phyloP scores from a whole-genome alignment of 2,329 filamentous ascomycete species.

The Nannizzia gypsea region DNA sequence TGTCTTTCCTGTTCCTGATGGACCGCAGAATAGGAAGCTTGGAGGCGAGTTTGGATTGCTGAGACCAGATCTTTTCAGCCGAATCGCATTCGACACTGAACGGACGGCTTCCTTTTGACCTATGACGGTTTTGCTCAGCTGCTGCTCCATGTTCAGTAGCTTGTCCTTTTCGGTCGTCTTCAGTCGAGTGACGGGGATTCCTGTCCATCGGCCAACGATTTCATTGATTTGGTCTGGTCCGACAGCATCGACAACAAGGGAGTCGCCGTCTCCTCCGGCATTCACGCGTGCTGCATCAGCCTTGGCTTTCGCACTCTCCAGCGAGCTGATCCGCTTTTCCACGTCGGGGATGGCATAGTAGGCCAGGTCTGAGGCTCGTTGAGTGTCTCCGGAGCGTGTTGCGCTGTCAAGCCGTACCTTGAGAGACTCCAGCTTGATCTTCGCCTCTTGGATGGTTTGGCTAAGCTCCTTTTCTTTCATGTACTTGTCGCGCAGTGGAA shows the following conservation, averaged over 20 bases:
- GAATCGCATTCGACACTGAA: constrained; percentile 90
- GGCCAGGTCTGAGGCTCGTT: constrained; percentile 81
- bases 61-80: constrained; percentile 86
- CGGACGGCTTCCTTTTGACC: constrained; percentile 89
- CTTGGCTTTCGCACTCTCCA: constrained; percentile 68
- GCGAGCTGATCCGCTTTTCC: constrained; percentile 61
- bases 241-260: constrained; percentile 83
- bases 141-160: constrained; percentile 90
- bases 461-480: constrained; percentile 83
- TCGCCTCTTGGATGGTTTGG: constrained; percentile 84
- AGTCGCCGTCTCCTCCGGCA: constrained; percentile 51
- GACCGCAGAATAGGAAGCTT: constrained; percentile 97
- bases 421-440: constrained; percentile 84
- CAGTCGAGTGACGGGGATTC: constrained; percentile 87
- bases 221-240: constrained; percentile 98
- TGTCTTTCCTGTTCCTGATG: constrained; percentile 96
- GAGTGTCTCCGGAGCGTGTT: constrained; percentile 72
- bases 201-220: constrained; percentile 95
- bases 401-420: constrained; percentile 89
- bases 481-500: constrained; percentile 88
- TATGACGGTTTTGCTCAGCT: constrained; percentile 71
- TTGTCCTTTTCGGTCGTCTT: constrained; percentile 97
- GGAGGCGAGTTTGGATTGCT: constrained; percentile 93
- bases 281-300: constrained; percentile 55
- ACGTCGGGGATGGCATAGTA: constrained; percentile 97